phyloP scores from a whole-genome alignment of 2,329 filamentous ascomycete genomes.

The Sclerotiophoma versabilis region DNA sequence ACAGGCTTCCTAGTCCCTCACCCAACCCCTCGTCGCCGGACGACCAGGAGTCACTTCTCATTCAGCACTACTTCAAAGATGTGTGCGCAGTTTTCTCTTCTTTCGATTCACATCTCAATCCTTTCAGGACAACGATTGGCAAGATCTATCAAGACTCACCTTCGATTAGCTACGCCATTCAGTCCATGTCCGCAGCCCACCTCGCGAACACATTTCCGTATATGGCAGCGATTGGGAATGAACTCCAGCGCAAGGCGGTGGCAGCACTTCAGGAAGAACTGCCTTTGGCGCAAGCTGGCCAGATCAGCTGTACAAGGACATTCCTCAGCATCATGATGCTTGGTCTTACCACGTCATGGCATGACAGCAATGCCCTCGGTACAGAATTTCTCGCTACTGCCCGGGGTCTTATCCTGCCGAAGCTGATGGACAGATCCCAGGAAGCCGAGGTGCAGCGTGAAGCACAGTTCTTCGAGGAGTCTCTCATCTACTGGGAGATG shows the following conservation, averaged over 20 bases:
- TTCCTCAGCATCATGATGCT: conserved; percentile 66
- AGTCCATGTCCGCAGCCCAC: conserved; percentile 70
- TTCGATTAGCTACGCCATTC: conserved; percentile 66
- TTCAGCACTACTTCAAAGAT: conserved; percentile 70
- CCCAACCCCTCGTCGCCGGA: conserved; percentile 44
- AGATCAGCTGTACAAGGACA: conserved; percentile 57
- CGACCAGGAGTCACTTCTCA: conserved; percentile 62
- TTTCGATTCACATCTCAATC: conserved; percentile 68
- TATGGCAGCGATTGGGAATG: conserved; percentile 59
- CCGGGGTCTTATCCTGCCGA: conserved; percentile 53
- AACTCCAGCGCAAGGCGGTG: conserved; percentile 61
- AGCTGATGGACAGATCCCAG: conserved; percentile 49
- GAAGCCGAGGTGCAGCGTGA: conserved; percentile 44
- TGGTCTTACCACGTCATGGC: conserved; percentile 67
- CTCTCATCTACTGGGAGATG: conserved; percentile 67
- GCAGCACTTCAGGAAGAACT: conserved; percentile 60
- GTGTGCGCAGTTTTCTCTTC: conserved; percentile 69
- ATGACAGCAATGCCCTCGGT: conserved; percentile 63
- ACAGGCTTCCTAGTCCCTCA: conserved; percentile 46
- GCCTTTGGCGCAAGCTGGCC: conserved; percentile 52
- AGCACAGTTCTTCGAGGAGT: conserved; percentile 62
- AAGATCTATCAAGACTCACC: conserved; percentile 65
- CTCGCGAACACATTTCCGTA: conserved; percentile 64
- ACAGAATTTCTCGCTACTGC: conserved; percentile 60
- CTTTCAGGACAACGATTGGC: conserved; percentile 65